These are phyloP conservation scores for Phytophthora tubulina DNA, from an alignment of 352 stramenopile species.

Conservation along the genomic window DNA sequence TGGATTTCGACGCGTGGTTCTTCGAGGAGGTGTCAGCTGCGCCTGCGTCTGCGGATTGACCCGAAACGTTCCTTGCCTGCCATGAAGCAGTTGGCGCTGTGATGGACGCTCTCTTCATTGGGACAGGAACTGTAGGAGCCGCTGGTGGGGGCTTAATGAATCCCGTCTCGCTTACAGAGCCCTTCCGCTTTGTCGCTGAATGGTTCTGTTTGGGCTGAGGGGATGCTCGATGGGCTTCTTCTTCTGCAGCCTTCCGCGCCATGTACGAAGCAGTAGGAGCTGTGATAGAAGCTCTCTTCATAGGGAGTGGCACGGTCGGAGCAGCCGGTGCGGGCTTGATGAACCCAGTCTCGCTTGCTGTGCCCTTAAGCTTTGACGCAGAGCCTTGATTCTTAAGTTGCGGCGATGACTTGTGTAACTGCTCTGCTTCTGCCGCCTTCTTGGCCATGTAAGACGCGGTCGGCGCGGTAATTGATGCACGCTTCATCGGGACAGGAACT, in stretches of 20 bases:
- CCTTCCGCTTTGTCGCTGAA: slow-evolving; percentile 20
- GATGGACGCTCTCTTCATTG: slow-evolving; percentile 45
- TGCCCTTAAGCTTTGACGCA: slow-evolving; percentile 25
- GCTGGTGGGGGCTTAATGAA: slow-evolving; percentile 41
- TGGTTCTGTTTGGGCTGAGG: slow-evolving; percentile 20
- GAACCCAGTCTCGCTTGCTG: slow-evolving; percentile 30
- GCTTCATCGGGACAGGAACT: slow-evolving; percentile 34
- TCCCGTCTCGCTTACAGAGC: slow-evolving; percentile 29
- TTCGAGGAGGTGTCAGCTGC: neutral
- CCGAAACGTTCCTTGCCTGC: slow-evolving; percentile 31
- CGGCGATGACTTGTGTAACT: slow-evolving; percentile 16
- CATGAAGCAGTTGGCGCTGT: slow-evolving; percentile 46
- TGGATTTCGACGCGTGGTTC: slow-evolving; percentile 13
- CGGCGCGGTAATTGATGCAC: slow-evolving; percentile 41
- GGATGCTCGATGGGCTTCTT: slow-evolving; percentile 11
- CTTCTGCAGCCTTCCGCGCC: slow-evolving; percentile 33
- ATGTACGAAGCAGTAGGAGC: slow-evolving; percentile 42
- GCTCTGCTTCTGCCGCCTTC: slow-evolving; percentile 27
- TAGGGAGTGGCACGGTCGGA: slow-evolving; percentile 35
- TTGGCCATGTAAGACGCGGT: slow-evolving; percentile 44
- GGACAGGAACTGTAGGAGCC: slow-evolving; percentile 36
- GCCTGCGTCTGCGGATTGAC: neutral
- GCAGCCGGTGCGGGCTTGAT: slow-evolving; percentile 35
- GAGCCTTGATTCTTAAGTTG: slow-evolving; percentile 30
- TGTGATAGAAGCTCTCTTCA: slow-evolving; percentile 48